Evolutionary conservation across 208 protist species (phyloP).

Genomic region (Acanthamoeba rhysodes): DNA sequence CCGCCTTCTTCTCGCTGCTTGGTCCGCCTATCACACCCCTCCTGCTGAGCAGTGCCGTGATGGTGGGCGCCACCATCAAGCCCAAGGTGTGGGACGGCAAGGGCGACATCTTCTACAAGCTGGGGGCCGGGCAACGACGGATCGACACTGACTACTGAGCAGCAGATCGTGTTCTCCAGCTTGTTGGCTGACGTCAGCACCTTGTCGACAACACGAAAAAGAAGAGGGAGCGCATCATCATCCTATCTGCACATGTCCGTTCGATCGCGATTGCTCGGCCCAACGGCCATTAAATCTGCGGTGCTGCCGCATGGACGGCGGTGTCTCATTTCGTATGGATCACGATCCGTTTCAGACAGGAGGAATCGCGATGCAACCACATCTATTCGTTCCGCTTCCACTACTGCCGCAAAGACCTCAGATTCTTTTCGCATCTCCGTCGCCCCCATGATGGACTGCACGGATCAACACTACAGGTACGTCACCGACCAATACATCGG

Average conservation of each 20-base stretch:
- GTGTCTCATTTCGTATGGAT: no score
- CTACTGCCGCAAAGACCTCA: background rate
- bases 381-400: background rate
- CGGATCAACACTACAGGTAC: conserved; percentile 35
- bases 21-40: conserved; percentile 47
- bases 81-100: conserved; percentile 68
- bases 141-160: conserved; percentile 37
- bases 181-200: background rate
- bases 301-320: no score
- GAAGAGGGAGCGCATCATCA: background rate
- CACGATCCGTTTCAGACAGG: no score
- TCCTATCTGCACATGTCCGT: background rate
- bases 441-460: conserved; percentile 67
- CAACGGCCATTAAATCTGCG: no score
- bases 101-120: conserved; percentile 70
- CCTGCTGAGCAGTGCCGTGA: conserved; percentile 31
- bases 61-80: conserved; percentile 55
- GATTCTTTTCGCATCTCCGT: conserved; percentile 53
- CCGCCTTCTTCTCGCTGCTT: conserved; percentile 44
- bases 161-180: background rate
- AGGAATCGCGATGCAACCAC: no score
- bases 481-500: background rate
- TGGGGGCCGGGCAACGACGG: background rate
- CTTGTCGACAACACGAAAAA: background rate
- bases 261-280: background rate